Conservation (phyloP, 169 alveolate species). For the Eimeria maxima region DNA sequence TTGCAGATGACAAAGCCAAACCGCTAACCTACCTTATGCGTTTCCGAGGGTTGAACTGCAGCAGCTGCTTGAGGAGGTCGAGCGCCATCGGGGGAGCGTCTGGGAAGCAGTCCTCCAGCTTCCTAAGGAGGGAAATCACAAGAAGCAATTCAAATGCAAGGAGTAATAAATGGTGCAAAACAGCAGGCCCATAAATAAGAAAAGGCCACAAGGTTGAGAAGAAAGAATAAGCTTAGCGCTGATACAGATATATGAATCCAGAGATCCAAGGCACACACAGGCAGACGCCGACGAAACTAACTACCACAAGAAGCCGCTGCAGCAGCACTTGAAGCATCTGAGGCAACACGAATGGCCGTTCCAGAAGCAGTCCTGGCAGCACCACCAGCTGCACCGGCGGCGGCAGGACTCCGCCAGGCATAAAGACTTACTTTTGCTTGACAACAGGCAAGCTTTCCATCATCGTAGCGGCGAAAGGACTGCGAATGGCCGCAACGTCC, state of each 20-base stretch:
- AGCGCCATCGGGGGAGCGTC: conserved; percentile 92
- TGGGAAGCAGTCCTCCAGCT: conserved; percentile 85
- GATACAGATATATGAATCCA: not conserved
- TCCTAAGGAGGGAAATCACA: conserved; percentile 34
- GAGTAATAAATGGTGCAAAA: not conserved
- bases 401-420: not conserved
- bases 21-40: conserved; percentile 86
- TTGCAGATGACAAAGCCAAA: no score
- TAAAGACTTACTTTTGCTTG: conserved; percentile 46
- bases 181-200: not conserved
- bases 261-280: not conserved
- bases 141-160: not conserved
- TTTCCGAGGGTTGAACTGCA: conserved; percentile 94
- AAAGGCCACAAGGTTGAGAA: not conserved
- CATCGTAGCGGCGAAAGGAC: conserved; percentile 94
- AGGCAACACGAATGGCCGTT: not conserved
- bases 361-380: not conserved
- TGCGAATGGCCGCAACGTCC: conserved; percentile 93
- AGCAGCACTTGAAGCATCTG: not conserved
- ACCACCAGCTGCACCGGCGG: conserved; percentile 10
- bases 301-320: not conserved
- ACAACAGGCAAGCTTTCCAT: conserved; percentile 88
- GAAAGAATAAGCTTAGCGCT: not conserved
- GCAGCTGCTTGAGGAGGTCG: conserved; percentile 92
- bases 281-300: not conserved